These are phyloP conservation scores for Skeletonema marinoi DNA, from an alignment of 108 stramenopile species.

Conservation along the genomic window DNA sequence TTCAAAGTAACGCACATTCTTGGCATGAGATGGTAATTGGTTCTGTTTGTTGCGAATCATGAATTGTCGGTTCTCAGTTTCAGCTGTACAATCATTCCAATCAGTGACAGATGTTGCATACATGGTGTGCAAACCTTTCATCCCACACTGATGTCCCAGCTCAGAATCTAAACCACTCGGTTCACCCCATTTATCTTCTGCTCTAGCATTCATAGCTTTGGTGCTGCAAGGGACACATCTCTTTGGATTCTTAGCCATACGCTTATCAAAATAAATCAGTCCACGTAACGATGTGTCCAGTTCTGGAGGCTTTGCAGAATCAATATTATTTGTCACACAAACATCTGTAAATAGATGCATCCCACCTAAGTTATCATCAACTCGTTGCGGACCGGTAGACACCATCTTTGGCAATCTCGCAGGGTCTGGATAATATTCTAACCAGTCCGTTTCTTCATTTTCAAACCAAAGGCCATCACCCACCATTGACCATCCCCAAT, in stretches of 20 bases:
- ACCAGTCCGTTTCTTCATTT: slow-evolving; percentile 1
- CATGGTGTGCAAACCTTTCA: slow-evolving; percentile 38
- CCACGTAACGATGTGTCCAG: slow-evolving; percentile 23
- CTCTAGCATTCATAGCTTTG: neutral
- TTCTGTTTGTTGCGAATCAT: slow-evolving; percentile 23
- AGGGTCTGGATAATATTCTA: slow-evolving; percentile 19
- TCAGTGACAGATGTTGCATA: slow-evolving; percentile 40
- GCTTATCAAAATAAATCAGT: slow-evolving; percentile 35
- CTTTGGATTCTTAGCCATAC: slow-evolving; percentile 9
- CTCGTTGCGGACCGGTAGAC: slow-evolving; percentile 10
- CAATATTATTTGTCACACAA: slow-evolving; percentile 36
- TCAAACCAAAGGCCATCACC: neutral
- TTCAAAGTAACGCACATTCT: slow-evolving; percentile 36
- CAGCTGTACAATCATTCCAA: slow-evolving; percentile 37
- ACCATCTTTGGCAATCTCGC: slow-evolving; percentile 3
- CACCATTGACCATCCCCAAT: neutral
- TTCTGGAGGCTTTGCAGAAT: slow-evolving; percentile 13
- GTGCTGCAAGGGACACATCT: slow-evolving; percentile 35
- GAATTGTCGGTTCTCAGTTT: neutral
- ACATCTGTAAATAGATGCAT: slow-evolving; percentile 27
- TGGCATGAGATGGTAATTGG: slow-evolving; percentile 15
- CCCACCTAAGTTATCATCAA: neutral
- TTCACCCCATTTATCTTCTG: slow-evolving; percentile 10
- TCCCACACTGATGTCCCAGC: slow-evolving; percentile 33
- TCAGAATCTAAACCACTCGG: neutral